Conservation (phyloP, 2,329 filamentous ascomycete species). For the Aspergillus aculeatus region DNA sequence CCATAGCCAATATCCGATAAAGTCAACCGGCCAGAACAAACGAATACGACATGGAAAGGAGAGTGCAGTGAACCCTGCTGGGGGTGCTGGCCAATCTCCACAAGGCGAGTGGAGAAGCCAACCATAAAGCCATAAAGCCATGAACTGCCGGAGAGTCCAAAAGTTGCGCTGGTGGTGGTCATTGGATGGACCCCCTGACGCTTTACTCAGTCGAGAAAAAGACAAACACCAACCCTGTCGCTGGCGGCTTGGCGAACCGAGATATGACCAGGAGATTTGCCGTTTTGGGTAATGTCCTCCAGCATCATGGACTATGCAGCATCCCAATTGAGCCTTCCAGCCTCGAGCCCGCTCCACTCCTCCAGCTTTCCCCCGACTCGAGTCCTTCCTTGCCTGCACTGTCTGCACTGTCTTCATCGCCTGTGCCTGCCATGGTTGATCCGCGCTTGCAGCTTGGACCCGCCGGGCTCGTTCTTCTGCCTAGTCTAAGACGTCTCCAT, state of each 20-base stretch:
- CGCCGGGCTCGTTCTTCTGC: slow-evolving; percentile 1
- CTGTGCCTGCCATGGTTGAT: not conserved
- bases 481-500: not conserved
- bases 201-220: slow-evolving; percentile 7
- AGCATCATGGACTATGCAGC: not conserved
- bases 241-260: slow-evolving; percentile 14
- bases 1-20: not conserved
- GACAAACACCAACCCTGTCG: not conserved
- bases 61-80: not conserved
- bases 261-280: slow-evolving; percentile 3
- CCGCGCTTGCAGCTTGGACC: not conserved
- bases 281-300: slow-evolving; percentile 9
- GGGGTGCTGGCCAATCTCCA: not conserved
- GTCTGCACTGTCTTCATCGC: too few species aligned
- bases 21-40: too few species aligned
- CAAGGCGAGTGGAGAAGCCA: slow-evolving; percentile 12
- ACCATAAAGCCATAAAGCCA: too few species aligned
- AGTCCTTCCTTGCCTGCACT: not conserved
- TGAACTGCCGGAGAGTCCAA: slow-evolving; percentile 17
- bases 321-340: slow-evolving; percentile 5
- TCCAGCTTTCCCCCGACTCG: not conserved
- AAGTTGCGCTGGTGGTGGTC: not conserved
- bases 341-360: not conserved
- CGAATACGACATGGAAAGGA: not conserved
- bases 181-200: slow-evolving; percentile 16